These are phyloP conservation scores for Hsuehochloa calcarea DNA, from an alignment of 176 grass and related monocot species.

Conservation along the genomic window DNA sequence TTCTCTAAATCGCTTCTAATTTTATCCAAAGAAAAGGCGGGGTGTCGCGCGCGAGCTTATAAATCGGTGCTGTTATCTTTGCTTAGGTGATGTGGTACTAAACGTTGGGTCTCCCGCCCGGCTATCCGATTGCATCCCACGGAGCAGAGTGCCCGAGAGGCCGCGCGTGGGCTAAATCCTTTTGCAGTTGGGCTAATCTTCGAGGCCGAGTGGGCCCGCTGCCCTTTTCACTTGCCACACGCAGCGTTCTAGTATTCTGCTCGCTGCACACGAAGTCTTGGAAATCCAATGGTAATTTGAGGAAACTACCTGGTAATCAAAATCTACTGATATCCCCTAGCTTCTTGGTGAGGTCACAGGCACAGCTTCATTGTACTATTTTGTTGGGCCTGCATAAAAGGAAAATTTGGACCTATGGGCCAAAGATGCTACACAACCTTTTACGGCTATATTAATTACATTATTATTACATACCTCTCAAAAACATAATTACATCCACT, in stretches of 20 bases:
- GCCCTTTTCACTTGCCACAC: background rate
- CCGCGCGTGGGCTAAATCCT: background rate
- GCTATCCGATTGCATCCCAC: background rate
- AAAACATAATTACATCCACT: no score
- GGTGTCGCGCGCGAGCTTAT: accelerated
- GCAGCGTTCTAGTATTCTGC: background rate
- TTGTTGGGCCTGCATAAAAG: no score
- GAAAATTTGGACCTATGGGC: no score
- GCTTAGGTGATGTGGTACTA: background rate
- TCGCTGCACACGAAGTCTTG: background rate
- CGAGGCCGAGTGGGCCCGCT: no score
- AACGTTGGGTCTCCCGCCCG: background rate
- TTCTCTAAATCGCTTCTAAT: conserved; percentile 6
- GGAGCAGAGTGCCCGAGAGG: background rate
- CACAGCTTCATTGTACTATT: no score
- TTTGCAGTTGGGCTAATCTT: background rate
- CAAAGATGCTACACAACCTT: no score
- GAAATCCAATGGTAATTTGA: background rate
- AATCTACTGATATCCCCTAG: background rate
- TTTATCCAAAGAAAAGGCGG: background rate
- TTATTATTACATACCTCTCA: no score
- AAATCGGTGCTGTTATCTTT: accelerated
- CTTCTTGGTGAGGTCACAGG: no score
- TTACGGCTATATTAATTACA: no score
- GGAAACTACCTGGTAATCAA: background rate